These are phyloP conservation scores for Aureobasidium pullulans DNA, from an alignment of 2,329 filamentous ascomycete species.

Conservation along the genomic window DNA sequence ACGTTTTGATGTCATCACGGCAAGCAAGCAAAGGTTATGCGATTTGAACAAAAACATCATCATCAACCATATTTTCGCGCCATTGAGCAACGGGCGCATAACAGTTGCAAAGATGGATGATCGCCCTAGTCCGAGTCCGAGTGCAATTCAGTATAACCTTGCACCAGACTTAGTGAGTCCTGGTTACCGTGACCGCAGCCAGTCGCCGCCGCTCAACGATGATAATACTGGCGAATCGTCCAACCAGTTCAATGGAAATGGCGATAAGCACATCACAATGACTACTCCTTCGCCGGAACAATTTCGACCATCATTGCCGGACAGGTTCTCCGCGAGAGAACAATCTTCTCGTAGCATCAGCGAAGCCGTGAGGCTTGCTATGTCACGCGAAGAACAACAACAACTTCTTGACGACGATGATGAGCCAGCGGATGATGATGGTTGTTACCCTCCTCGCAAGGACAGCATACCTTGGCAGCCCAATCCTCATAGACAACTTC, in stretches of 20 bases:
- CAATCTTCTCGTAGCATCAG: constrained; percentile 29
- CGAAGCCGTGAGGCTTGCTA: constrained; percentile 32
- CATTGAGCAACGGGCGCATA: not conserved
- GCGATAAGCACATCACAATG: constrained; percentile 21
- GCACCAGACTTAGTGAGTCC: not conserved
- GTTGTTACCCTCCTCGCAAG: constrained; percentile 33
- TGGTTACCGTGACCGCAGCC: not conserved
- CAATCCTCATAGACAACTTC: constrained; percentile 55
- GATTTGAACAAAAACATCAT: not conserved
- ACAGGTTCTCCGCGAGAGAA: constrained; percentile 22
- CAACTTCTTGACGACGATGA: constrained; percentile 40
- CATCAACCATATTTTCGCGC: not conserved
- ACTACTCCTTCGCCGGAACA: constrained; percentile 18
- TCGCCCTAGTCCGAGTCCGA: constrained; percentile 7
- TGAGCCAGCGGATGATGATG: constrained; percentile 39
- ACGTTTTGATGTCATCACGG: not conserved
- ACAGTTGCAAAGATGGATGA: constrained; percentile 1
- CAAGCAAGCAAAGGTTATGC: not conserved
- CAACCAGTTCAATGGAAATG: not conserved
- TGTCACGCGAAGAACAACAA: constrained; percentile 42
- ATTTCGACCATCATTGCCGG: constrained; percentile 22
- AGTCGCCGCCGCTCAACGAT: not conserved
- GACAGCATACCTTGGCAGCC: constrained; percentile 35
- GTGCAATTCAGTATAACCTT: constrained; percentile 6
- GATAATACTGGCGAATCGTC: not conserved